Base-by-base conservation (phyloP, 1,139 yeast genomes). In the Zygoascus meyerae region DNA sequence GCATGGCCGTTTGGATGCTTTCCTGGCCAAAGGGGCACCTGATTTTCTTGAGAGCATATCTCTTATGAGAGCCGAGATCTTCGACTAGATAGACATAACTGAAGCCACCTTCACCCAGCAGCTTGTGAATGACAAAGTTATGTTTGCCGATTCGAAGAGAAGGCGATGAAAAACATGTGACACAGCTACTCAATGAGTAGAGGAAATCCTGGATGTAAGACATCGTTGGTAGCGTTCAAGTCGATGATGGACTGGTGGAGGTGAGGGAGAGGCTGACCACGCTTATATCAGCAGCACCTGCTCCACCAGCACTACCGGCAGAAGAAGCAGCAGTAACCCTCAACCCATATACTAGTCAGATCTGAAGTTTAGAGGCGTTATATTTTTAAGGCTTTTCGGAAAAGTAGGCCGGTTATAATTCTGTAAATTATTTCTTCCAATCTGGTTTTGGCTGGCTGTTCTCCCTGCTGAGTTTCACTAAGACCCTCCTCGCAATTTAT, bases 21-120 rank as follows among this genome's bases (percentile, higher is more conserved):
- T 81, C 87, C 37, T 82, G 75, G 0, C 96, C 96, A 64, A 82
- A 86, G 1, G 95, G 90, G 63, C 97, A 89, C 51, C 90, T 71
- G 47, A 87, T 86, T 69, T 86, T 84, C 68, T 90, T 89, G 58
- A 90, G 67, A 2, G 96, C 96, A 59, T 78, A 85, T 18, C 69
- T 61, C 28, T 79, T 72, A 45, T 75, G 74, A 42, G 70, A 69
- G 17, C 58, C 59, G 49, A 68, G 64, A 31, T 79, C 73, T 55
- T 75, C 73, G 7, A 87, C 95, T 33, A 87, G 70, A 60, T 90
- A 90, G n/a, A 87, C 95, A 58, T 84, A 87, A 1, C 95, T 82
- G 60, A 85, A 85, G 5, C 95, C 95, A 1, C 95, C 95, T 67
- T 89, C 97, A 8, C 95, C 95, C 5, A 90, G 68, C 17, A 90